A percentile compares a stretch with the other conserved stretches of the same genome.
Evolutionary conservation across 2,329 filamentous ascomycete genomes (phyloP).

Genomic region (Neoascochyta sp.): DNA sequence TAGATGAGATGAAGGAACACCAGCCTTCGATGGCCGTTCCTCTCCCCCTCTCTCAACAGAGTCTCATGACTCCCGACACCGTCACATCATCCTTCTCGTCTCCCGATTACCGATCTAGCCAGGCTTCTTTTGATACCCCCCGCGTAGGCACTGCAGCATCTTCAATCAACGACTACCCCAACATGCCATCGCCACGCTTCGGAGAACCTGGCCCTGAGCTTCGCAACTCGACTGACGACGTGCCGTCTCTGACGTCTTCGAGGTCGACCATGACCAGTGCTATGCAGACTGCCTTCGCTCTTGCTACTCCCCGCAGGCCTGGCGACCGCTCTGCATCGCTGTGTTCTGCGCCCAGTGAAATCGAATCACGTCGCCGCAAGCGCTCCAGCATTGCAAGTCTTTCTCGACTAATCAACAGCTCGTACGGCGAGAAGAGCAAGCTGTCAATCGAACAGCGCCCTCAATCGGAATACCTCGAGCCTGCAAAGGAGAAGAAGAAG

Average conservation of each 20-base stretch:
- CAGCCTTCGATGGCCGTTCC: slow-evolving; percentile 37
- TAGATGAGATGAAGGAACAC: slow-evolving; percentile 34
- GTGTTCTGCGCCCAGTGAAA: slow-evolving; percentile 40
- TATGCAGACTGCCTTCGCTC: slow-evolving; percentile 55
- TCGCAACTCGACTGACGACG: slow-evolving; percentile 68
- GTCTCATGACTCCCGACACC: slow-evolving; percentile 64
- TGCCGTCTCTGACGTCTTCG: slow-evolving; percentile 71
- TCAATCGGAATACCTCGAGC: slow-evolving; percentile 51
- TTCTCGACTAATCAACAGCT: slow-evolving; percentile 69
- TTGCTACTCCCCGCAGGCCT: slow-evolving; percentile 42
- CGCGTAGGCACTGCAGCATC: slow-evolving; percentile 72
- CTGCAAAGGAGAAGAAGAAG: slow-evolving; percentile 62
- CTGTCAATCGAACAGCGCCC: slow-evolving; percentile 61
- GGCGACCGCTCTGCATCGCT: slow-evolving; percentile 42
- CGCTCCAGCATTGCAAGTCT: slow-evolving; percentile 73
- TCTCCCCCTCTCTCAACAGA: slow-evolving; percentile 40
- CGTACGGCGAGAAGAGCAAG: slow-evolving; percentile 66
- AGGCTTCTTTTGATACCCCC: slow-evolving; percentile 64
- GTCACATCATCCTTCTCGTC: slow-evolving; percentile 59
- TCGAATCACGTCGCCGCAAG: slow-evolving; percentile 59
- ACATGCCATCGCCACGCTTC: slow-evolving; percentile 66
- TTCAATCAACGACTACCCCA: slow-evolving; percentile 67
- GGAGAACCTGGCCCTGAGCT: slow-evolving; percentile 70
- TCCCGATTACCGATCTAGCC: slow-evolving; percentile 60
- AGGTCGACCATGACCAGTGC: slow-evolving; percentile 71